These are phyloP conservation scores for Fusarium liriodendri DNA, from an alignment of 2,329 filamentous ascomycete genomes.

Conservation along the genomic window DNA sequence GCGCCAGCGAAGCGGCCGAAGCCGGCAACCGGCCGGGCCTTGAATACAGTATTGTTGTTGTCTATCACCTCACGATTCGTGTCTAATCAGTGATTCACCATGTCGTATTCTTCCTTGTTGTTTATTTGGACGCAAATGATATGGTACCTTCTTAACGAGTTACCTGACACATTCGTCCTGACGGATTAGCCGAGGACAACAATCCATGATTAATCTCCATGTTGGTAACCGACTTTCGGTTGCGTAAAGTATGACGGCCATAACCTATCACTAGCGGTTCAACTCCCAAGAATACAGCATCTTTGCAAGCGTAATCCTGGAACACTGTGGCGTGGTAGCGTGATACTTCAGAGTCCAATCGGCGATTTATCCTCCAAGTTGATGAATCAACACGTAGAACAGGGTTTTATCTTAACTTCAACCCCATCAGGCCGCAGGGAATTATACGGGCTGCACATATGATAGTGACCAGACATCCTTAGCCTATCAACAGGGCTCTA, in stretches of 20 bases:
- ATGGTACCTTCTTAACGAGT: neutral
- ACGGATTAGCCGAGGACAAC: neutral
- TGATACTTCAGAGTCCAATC: neutral
- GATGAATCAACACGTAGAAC: neutral
- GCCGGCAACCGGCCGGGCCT: neutral
- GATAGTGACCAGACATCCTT: neutral
- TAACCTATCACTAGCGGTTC: neutral
- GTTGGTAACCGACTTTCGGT: neutral
- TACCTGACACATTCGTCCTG: neutral
- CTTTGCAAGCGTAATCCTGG: neutral
- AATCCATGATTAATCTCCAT: neutral
- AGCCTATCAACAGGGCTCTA: neutral
- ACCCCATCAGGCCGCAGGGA: neutral
- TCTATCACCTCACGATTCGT: neutral
- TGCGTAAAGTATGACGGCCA: neutral
- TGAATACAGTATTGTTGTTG: neutral
- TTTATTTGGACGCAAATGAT: neutral
- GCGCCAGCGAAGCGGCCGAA: conserved; percentile 13
- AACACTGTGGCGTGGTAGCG: neutral
- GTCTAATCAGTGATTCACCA: neutral
- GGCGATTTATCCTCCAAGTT: neutral
- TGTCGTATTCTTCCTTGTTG: neutral
- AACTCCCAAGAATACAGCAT: neutral
- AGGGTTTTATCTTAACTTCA: neutral
- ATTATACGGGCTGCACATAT: neutral